phyloP scores from a whole-genome alignment of 176 grass and related monocot genomes.

The Canna indica region DNA sequence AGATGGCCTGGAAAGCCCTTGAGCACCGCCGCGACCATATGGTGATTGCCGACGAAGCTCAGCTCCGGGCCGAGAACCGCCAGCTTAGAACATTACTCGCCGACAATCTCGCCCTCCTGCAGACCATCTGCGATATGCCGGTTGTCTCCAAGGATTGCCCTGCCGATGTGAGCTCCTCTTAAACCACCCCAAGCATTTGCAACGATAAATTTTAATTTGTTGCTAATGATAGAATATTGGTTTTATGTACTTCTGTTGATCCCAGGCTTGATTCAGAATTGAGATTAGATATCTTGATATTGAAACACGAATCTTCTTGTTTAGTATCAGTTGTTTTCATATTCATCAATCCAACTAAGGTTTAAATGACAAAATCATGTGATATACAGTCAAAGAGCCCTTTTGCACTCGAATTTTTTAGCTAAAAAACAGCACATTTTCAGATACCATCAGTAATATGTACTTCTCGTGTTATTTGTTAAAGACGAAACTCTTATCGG shows the following conservation, averaged over 20 bases:
- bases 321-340: background rate
- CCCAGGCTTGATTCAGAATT: too few species aligned
- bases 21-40: constrained; percentile 40
- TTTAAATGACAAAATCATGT: too few species aligned
- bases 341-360: too few species aligned
- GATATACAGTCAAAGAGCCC: too few species aligned
- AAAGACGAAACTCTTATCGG: too few species aligned
- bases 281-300: background rate
- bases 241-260: background rate
- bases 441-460: too few species aligned
- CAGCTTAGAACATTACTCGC: constrained; percentile 53
- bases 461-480: too few species aligned
- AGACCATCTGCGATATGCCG: constrained; percentile 43
- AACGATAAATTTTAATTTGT: background rate
- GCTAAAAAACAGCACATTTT: too few species aligned
- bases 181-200: background rate
- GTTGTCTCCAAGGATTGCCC: constrained; percentile 60
- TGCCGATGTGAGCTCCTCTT: constrained; percentile 43
- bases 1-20: constrained; percentile 57
- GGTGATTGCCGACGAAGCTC: background rate
- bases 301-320: background rate
- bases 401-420: too few species aligned
- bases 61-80: constrained; percentile 51
- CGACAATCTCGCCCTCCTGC: constrained; percentile 55
- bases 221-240: background rate